phyloP scores from a whole-genome alignment of 305 asterid species.

The Coffea humblotiana region DNA sequence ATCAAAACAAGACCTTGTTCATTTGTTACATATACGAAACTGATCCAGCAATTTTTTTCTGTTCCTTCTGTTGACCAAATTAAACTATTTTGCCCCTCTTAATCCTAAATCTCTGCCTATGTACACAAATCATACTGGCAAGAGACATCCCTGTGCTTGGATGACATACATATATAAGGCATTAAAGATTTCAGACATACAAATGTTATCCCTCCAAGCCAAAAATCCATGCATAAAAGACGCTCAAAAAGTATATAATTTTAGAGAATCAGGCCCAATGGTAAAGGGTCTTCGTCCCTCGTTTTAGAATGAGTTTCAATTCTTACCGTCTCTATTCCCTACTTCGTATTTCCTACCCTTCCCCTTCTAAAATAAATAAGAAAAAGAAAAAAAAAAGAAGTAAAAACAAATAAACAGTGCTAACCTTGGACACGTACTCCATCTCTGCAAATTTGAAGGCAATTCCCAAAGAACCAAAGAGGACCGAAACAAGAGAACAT shows the following conservation, averaged over 20 bases:
- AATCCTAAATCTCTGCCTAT: background rate
- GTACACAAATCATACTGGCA: background rate
- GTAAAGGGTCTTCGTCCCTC: no score
- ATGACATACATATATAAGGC: background rate
- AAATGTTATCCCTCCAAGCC: background rate
- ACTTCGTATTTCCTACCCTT: no score
- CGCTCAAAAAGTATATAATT: background rate
- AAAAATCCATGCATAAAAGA: background rate
- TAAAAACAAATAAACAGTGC: slow-evolving; percentile 5
- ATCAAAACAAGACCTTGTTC: background rate
- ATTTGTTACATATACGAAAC: background rate
- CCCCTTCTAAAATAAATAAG: no score
- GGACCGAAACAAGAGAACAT: slow-evolving; percentile 83
- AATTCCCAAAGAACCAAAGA: slow-evolving; percentile 81
- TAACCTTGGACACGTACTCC: slow-evolving; percentile 86
- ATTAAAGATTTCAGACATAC: background rate
- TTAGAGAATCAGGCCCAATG: background rate
- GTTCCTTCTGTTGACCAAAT: background rate
- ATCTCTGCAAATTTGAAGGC: slow-evolving; percentile 92
- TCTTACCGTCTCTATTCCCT: no score
- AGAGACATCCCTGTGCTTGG: background rate
- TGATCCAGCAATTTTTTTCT: background rate
- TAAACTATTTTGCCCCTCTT: background rate
- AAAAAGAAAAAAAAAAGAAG: no score
- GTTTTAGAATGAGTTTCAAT: no score